Percentiles rank a stretch among this genome's conserved stretches.
Conservation (phyloP, 768 basidiomycete species). For the Amylocystis lapponica region DNA sequence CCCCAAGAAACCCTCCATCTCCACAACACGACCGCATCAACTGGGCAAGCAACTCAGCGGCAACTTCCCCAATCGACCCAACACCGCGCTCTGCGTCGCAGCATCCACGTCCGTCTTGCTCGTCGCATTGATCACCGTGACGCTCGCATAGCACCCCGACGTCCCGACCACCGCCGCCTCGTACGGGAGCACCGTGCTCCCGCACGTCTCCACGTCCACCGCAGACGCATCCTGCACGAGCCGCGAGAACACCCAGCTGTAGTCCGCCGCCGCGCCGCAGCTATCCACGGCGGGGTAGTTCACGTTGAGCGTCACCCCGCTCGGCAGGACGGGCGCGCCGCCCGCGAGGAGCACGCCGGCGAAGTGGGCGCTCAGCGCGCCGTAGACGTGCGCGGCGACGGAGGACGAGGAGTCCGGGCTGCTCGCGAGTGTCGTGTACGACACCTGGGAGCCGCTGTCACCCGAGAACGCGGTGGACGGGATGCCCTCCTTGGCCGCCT, state of each 20-base stretch:
- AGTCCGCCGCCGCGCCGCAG: constrained; percentile 22
- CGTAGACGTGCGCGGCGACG: constrained; percentile 36
- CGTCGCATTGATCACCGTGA: constrained; percentile 25
- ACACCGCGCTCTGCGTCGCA: constrained; percentile 22
- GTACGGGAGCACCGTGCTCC: constrained; percentile 24
- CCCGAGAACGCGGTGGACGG: constrained; percentile 48
- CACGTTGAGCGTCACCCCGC: constrained; percentile 29
- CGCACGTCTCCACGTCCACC: constrained; percentile 29
- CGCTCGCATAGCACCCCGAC: constrained; percentile 24
- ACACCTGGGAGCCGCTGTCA: constrained; percentile 35
- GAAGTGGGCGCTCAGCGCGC: constrained; percentile 38
- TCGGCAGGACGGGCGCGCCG: constrained; percentile 25
- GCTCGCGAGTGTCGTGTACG: constrained; percentile 43
- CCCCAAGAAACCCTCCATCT: too few species aligned
- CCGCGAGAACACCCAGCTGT: constrained; percentile 29
- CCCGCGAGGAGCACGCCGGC: constrained; percentile 17
- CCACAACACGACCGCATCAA: too few species aligned
- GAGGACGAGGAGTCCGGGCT: constrained; percentile 30
- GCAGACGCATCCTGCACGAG: constrained; percentile 18
- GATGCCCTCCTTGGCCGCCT: constrained; percentile 43
- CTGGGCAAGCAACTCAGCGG: constrained; percentile 6
- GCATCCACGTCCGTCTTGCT: constrained; percentile 29
- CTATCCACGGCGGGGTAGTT: constrained; percentile 26
- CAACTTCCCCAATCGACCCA: constrained; percentile 30
- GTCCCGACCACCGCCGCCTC: constrained; percentile 21